Evolutionary conservation across 2,329 filamentous ascomycete species (phyloP), one percentile per base, ranked within the genome.

Genomic region (Thelonectria rubi): DNA sequence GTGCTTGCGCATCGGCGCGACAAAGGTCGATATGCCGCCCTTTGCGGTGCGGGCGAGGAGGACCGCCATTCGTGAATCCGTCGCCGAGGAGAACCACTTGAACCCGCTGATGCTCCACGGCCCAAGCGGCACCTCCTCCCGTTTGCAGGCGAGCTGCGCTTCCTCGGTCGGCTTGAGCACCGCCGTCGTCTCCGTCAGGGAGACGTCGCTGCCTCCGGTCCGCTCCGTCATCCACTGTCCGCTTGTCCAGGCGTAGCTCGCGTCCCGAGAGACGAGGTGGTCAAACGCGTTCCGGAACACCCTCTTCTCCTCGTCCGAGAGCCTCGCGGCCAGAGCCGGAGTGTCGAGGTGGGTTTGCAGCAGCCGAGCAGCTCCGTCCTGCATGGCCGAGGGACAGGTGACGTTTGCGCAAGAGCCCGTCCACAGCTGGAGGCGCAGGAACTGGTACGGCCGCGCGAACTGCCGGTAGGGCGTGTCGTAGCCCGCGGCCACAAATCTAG

Each of bases 151-250:
- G 2, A 65, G n/a, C 2, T 17, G 21, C 3, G 8, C 21, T 1
- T 59, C 49, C 1, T 34, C 12, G 1, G 7, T 34, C 9, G 72
- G 69, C 12, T 67, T 47, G 1, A 70, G 69, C 24, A 59, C 74
- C 3, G 88, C 88, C 5, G 84, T 75, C 0, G 89, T 92, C 74
- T 92, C 89, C 0, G 87, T 91, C 39, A 83, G 81, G 3, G 86
- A 86, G 1, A 92, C 88, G 68, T 92, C 90, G 64, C 87, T 90
- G 0, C 89, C 90, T 2, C 89, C 89, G 0, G 82, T 81, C 2
- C 89, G 81, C 68, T 92, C 89, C 0, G 90, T 92, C 90, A 92
- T 92, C 90, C 90, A 92, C 72, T 92, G 90, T 0, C 89, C 89
- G 42, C 85, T 90, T 0, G 89, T 92, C 90, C 89, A 92, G 0